Base-by-base conservation (phyloP, 352 stramenopile genomes). In the Bremia lactucae region DNA sequence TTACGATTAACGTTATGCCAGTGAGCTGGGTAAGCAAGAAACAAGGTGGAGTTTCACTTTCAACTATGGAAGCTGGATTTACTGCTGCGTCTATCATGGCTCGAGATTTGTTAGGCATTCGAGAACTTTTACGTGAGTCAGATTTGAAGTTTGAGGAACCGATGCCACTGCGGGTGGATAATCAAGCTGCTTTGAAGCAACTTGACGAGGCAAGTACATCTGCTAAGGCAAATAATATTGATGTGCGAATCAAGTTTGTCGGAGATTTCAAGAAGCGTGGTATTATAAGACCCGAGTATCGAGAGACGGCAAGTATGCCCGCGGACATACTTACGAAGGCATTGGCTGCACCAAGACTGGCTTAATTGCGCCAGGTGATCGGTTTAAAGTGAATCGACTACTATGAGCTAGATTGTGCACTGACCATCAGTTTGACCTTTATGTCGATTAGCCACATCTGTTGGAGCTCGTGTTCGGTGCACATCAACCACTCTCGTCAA, bases 11-110 rank as follows among this genome's bases (percentile, higher is more conserved):
- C 48, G 36, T 0, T 11, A 58, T 2, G 4, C 64, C 0, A 40
- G 16, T 0, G 6, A 62, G 4, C 0, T 64, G 39, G 2, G 20
- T 0, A 21, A 44, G 0, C n/a, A 6, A 1, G 47, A 40, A 45
- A 4, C 26, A 1, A 52, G 20, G 20, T 2, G 29, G 34, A 1
- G 44, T 57, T 0, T 31, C 36, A 0, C 19, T 61, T 0, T 65
- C 44, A 2, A 65, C 56, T 0, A 61, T 54, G 28, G 56, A 65
- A 18, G 49, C 47, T 0, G 42, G 52, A 34, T 59, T 44, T 7
- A 51, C 50, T 1, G 31, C 43, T 1, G 49, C 44, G 0, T 55
- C 43, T 0, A 26, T 41, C 0, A 49, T 49, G 29, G 29, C 11
- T 0, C 11, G 13, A 49, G 59, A 15, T 21, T 56, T 33, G 24